Base-by-base conservation (phyloP, 495 filamentous ascomycete species). In the Neurospora sp. region DNA sequence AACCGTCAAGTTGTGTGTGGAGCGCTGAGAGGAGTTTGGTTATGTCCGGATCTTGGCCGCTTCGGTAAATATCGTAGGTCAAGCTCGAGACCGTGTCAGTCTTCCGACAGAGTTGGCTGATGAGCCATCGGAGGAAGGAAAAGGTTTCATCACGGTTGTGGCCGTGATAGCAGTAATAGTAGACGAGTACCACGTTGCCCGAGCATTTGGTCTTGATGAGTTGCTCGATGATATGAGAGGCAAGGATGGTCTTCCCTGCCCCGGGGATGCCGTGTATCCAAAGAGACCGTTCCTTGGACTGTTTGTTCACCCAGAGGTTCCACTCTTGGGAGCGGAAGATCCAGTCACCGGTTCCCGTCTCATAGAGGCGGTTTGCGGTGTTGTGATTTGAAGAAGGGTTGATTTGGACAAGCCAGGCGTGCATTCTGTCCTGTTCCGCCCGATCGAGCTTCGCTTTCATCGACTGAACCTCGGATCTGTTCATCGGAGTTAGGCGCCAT, bases 191-290 rank as follows among this genome's bases (percentile, higher is more conserved):
- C 11, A 46, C 69, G 59, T 69, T 76, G 12, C 48, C 48, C 5
- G 38, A 35, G 70, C 79, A 82, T 35, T 79, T 72, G 20, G 12
- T 31, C 1, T 72, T 73, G 44, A 79, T 72, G 23, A 75, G 11
- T 16, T 71, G 37, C 39, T 82, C 75, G 41, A 82, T 80, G 35
- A 82, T 59, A 38, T 78, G 78, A 14, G 82, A 83, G 5, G 77
- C 76, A 2, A 85, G 75, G 7, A 85, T 76, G 27, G 83, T 82
- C 70, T 85, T 85, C 14, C 83, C 83, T 27, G 81, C 79, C 1
- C 84, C 84, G 2, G 82, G 83, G 12, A 85, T 85, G 5, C 83
- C 83, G 46, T 80, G 74, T 7, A 85, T 79, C 82, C 81, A 84
- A 7, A 84, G 71, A 44, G 73, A 81, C 1, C 77, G 80, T 23